Percentiles rank a stretch among this genome's conserved stretches.
phyloP scores from a whole-genome alignment of 106 monocot species.

The Allium cepa region DNA sequence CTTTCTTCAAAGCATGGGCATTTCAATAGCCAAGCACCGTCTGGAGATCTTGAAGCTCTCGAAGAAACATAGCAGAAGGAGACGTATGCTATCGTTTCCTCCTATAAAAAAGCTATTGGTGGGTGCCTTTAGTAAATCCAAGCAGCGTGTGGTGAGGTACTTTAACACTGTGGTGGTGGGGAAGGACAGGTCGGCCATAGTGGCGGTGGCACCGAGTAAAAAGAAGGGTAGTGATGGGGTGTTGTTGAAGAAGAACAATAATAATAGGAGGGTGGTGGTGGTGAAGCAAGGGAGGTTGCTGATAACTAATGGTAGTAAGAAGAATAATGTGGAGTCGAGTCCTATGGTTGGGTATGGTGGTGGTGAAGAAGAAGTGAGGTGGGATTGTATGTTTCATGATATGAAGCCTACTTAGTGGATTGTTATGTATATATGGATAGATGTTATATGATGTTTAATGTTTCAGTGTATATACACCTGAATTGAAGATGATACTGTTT shows the following conservation, averaged over 20 bases:
- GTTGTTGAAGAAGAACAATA: conserved; percentile 17
- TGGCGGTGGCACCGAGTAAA: background rate
- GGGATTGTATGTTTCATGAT: conserved; percentile 59
- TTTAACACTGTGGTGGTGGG: background rate
- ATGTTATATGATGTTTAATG: no score
- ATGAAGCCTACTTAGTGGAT: conserved; percentile 37
- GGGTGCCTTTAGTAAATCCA: conserved; percentile 12
- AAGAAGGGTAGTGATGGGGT: background rate
- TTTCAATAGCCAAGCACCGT: conserved; percentile 56
- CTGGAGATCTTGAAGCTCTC: conserved; percentile 55
- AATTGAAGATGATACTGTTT: no score
- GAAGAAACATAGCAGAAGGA: conserved; percentile 1
- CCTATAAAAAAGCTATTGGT: conserved; percentile 12
- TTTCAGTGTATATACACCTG: no score
- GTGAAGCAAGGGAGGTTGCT: conserved; percentile 13
- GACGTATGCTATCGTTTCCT: background rate
- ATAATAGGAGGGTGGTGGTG: conserved; percentile 2
- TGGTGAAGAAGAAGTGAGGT: conserved; percentile 19
- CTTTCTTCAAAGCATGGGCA: conserved; percentile 53
- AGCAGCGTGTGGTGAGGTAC: conserved; percentile 18
- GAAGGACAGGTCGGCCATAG: conserved; percentile 8
- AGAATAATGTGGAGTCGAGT: background rate
- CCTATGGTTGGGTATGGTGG: background rate
- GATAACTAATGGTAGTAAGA: conserved; percentile 12
- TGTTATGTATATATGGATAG: no score